phyloP scores from a whole-genome alignment of 331 rosid species.

The Malus hybrid region DNA sequence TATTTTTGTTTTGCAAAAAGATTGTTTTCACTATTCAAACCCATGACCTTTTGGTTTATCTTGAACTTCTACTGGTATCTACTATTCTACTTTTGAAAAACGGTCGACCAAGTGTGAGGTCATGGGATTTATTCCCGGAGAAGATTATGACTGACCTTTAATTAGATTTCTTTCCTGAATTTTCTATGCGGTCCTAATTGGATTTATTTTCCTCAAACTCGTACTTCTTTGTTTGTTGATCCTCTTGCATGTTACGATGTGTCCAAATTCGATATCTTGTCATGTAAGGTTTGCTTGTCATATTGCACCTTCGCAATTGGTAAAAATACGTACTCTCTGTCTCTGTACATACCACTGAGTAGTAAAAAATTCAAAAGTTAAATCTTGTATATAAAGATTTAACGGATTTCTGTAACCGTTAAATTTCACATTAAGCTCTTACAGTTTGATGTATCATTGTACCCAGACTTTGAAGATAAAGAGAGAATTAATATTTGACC shows the following conservation, averaged over 20 bases:
- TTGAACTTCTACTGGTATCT: no score
- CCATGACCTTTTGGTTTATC: no score
- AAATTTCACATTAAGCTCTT: no score
- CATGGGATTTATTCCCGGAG: conserved; percentile 12
- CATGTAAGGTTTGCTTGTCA: background rate
- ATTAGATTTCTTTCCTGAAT: conserved; percentile 4
- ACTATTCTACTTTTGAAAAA: background rate
- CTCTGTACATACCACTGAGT: no score
- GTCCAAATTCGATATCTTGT: background rate
- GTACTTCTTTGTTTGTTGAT: conserved; percentile 18
- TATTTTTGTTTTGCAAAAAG: no score
- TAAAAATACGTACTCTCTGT: no score
- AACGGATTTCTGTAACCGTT: fast-evolving
- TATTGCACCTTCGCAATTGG: background rate
- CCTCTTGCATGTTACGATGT: conserved; percentile 7
- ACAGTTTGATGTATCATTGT: background rate
- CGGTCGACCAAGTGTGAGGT: background rate
- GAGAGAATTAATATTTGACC: background rate
- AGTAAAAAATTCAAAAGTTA: background rate
- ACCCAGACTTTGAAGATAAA: fast-evolving
- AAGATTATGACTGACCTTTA: conserved; percentile 1
- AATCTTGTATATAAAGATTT: background rate
- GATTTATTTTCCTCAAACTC: conserved; percentile 16
- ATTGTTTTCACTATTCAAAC: no score
- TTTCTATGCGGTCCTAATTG: conserved; percentile 13